phyloP scores from a whole-genome alignment of 2,329 filamentous ascomycete species.

The Phyllosticta citrichinensis region DNA sequence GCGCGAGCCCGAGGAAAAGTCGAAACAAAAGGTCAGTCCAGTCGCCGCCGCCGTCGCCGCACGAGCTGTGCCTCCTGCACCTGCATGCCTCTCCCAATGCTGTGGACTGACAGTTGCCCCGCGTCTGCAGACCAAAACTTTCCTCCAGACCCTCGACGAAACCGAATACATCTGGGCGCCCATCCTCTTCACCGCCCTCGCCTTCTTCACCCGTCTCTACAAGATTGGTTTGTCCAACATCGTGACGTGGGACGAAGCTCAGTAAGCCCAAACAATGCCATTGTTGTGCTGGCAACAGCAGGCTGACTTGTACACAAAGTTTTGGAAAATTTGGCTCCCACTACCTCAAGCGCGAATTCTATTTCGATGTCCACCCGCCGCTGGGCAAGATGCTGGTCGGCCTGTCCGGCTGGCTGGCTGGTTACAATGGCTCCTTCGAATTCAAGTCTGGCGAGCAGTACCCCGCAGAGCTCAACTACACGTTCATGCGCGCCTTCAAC shows the following conservation, averaged over 20 bases:
- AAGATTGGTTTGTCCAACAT: constrained; percentile 60
- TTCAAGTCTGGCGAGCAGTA: constrained; percentile 98
- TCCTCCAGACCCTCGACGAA: constrained; percentile 53
- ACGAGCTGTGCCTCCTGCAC: constrained; percentile 1
- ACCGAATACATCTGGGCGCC: constrained; percentile 56
- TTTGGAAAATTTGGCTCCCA: constrained; percentile 98
- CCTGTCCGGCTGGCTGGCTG: constrained; percentile 87
- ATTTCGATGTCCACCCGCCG: constrained; percentile 94
- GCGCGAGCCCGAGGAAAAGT: constrained; percentile 33
- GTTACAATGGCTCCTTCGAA: constrained; percentile 98
- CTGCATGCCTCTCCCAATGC: constrained; percentile 1
- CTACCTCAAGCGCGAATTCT: constrained; percentile 98
- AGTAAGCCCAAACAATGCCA: constrained; percentile 40
- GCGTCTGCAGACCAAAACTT: constrained; percentile 35
- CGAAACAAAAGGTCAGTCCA: constrained; percentile 35
- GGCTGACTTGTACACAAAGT: constrained; percentile 33
- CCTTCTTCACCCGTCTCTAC: constrained; percentile 58
- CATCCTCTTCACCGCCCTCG: constrained; percentile 50
- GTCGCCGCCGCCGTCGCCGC: neutral
- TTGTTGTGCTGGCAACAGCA: neutral
- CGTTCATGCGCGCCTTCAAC: constrained; percentile 98
- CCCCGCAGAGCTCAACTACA: constrained; percentile 87
- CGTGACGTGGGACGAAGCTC: constrained; percentile 68
- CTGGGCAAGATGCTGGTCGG: constrained; percentile 98
- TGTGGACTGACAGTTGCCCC: neutral